Conservation (phyloP, 2,329 filamentous ascomycete genomes). For the Botrytis deweyae region DNA sequence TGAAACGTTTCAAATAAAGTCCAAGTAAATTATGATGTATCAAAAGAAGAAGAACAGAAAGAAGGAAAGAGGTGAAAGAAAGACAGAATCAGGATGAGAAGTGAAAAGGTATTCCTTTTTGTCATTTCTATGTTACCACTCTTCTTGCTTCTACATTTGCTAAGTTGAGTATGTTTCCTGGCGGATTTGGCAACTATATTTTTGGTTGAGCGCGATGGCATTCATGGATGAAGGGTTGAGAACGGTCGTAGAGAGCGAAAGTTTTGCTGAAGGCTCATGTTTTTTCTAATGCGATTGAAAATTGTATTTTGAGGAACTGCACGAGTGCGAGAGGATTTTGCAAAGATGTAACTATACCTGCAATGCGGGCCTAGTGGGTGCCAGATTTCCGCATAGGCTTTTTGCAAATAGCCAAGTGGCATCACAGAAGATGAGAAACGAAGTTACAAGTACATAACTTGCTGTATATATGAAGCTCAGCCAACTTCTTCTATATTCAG, state of each 20-base stretch:
- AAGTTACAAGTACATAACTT: not conserved
- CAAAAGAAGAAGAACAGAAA: not conserved
- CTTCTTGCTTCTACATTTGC: too few species aligned
- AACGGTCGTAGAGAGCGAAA: not conserved
- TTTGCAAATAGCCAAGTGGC: not conserved
- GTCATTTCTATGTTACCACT: not conserved
- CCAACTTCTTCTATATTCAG: not conserved
- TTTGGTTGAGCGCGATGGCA: rapidly evolving
- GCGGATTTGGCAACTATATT: not conserved
- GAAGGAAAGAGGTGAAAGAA: too few species aligned
- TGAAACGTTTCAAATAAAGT: rapidly evolving
- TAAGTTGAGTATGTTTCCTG: not conserved
- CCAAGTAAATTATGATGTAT: not conserved
- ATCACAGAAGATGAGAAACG: not conserved
- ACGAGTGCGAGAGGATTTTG: rapidly evolving
- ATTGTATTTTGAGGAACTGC: not conserved
- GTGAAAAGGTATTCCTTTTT: not conserved
- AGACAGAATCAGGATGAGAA: not conserved
- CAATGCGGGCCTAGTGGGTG: not conserved
- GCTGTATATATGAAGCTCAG: not conserved
- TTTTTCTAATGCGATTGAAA: too few species aligned
- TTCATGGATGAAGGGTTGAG: rapidly evolving
- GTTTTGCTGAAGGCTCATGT: too few species aligned
- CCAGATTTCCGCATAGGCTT: rapidly evolving
- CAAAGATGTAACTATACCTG: not conserved